These are phyloP conservation scores for Magnusiomyces magnusii DNA, from an alignment of 1,139 yeast genomes.

Conservation along the genomic window DNA sequence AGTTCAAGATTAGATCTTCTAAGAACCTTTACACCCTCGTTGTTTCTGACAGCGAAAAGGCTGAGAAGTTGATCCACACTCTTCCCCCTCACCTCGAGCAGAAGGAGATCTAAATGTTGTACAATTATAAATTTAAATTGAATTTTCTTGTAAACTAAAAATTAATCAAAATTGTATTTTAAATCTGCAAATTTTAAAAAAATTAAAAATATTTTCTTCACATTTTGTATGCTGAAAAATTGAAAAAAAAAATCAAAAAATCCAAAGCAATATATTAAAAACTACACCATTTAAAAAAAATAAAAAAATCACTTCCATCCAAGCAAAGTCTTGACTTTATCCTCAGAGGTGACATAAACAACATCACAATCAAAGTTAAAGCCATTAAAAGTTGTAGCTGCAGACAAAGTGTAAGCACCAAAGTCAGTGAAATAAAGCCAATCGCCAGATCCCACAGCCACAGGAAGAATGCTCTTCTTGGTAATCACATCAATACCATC, in stretches of 20 bases:
- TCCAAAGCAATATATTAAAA: not conserved
- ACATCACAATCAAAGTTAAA: constrained; percentile 58
- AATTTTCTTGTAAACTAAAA: no score
- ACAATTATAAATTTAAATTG: no score
- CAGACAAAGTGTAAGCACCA: constrained; percentile 95
- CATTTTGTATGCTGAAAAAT: not conserved
- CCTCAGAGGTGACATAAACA: constrained; percentile 50
- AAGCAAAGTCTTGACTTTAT: constrained; percentile 17
- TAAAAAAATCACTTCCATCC: not conserved
- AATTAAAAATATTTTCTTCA: no score
- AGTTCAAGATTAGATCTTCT: constrained; percentile 98
- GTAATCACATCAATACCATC: constrained; percentile 90
- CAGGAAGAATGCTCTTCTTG: constrained; percentile 44
- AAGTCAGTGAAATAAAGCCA: constrained; percentile 81
- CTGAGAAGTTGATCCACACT: constrained; percentile 96
- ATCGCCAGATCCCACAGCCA: constrained; percentile 71
- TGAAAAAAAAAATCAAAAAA: constrained; percentile 5
- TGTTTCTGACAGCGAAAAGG: constrained; percentile 95
- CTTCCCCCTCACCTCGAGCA: constrained; percentile 91
- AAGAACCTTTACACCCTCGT: constrained; percentile 92
- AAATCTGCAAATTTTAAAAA: no score
- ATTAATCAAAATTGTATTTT: no score
- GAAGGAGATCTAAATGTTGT: constrained; percentile 34
- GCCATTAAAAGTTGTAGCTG: constrained; percentile 82
- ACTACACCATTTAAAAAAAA: not conserved